Evolutionary conservation across 2,329 filamentous ascomycete species (phyloP).

Genomic region (Aspergillus pseudoglaucus): DNA sequence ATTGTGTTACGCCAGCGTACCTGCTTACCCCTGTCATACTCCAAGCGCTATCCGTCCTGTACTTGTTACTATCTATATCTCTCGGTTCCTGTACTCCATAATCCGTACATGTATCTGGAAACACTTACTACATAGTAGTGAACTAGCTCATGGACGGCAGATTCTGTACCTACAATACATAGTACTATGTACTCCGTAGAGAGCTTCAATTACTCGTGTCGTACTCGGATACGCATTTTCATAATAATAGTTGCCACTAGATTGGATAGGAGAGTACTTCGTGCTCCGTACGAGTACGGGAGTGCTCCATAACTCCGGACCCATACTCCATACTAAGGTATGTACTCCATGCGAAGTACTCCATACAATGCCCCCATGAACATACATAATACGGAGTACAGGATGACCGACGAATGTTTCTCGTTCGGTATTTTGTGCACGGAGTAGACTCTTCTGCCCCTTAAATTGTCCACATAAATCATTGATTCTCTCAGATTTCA

Average conservation of each 20-base stretch:
- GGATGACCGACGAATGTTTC: too few species aligned
- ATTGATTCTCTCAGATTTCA: too few species aligned
- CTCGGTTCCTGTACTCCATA: not conserved
- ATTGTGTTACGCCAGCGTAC: too few species aligned
- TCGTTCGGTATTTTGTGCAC: too few species aligned
- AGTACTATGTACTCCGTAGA: not conserved
- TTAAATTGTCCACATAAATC: too few species aligned
- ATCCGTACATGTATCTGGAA: not conserved
- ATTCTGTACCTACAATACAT: not conserved
- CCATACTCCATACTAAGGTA: not conserved
- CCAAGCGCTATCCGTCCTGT: too few species aligned
- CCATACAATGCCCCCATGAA: not conserved
- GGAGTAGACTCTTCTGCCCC: too few species aligned
- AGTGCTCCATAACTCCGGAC: not conserved
- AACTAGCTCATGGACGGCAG: not conserved
- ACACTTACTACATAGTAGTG: not conserved
- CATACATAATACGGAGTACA: too few species aligned
- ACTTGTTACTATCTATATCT: not conserved
- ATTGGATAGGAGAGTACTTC: not conserved
- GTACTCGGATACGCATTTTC: too few species aligned
- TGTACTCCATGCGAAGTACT: not conserved
- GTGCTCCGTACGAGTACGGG: not conserved
- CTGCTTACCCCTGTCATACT: too few species aligned
- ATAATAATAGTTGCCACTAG: too few species aligned
- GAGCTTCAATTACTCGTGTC: too few species aligned